These are phyloP conservation scores for Serendipita sp. DNA, from an alignment of 768 basidiomycete genomes.

Conservation along the genomic window DNA sequence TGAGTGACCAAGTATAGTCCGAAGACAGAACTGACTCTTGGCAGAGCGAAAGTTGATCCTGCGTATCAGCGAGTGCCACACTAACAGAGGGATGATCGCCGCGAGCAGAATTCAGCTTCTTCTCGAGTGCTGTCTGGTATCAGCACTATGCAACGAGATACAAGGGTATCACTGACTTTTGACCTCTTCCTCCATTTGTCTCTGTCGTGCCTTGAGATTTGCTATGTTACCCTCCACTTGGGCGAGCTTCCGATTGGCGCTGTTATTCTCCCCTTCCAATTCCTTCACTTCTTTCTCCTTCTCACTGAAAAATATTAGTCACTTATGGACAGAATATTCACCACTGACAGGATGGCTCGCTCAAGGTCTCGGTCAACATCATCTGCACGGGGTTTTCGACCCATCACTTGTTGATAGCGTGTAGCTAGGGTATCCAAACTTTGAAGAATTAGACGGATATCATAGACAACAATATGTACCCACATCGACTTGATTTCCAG, in stretches of 20 bases:
- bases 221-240: constrained; percentile 46
- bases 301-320: constrained; percentile 29
- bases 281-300: constrained; percentile 48
- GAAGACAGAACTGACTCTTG: constrained; percentile 11
- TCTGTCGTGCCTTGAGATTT: constrained; percentile 43
- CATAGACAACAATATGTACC: constrained; percentile 17
- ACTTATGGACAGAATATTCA: neutral
- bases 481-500: constrained; percentile 55
- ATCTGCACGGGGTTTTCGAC: constrained; percentile 38
- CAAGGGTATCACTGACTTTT: constrained; percentile 29
- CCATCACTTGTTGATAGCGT: constrained; percentile 52
- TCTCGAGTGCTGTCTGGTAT: constrained; percentile 31
- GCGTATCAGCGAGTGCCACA: constrained; percentile 18
- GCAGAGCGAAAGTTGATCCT: constrained; percentile 17
- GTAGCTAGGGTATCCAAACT: constrained; percentile 49
- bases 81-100: constrained; percentile 15
- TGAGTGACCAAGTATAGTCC: neutral
- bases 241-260: constrained; percentile 42
- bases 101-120: constrained; percentile 20
- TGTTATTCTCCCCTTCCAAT: constrained; percentile 25
- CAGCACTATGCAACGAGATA: neutral
- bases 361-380: constrained; percentile 65
- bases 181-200: constrained; percentile 44
- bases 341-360: constrained; percentile 36
- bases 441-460: constrained; percentile 4